phyloP scores from a whole-genome alignment of 495 filamentous ascomycete species.

The Penicillium lividum region DNA sequence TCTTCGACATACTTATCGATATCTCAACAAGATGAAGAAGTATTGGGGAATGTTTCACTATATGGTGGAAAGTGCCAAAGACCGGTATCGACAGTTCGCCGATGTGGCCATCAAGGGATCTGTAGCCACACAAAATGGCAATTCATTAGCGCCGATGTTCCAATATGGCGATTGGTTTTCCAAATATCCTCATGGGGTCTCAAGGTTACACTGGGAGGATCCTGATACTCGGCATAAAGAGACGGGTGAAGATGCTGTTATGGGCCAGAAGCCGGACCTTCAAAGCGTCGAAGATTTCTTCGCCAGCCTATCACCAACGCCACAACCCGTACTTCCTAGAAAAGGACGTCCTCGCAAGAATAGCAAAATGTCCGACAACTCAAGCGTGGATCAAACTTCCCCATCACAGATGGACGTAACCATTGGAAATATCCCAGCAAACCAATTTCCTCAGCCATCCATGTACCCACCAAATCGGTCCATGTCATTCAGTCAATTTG shows the following conservation, averaged over 20 bases:
- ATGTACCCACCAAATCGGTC: constrained; percentile 36
- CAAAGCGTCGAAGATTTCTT: constrained; percentile 97
- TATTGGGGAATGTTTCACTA: constrained; percentile 99
- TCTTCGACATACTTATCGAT: constrained; percentile 85
- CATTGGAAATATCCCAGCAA: constrained; percentile 38
- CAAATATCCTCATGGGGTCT: constrained; percentile 90
- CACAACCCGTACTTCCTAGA: constrained; percentile 47
- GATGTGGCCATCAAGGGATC: constrained; percentile 63
- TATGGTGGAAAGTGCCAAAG: constrained; percentile 90
- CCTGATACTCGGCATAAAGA: constrained; percentile 68
- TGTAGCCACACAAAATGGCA: constrained; percentile 55
- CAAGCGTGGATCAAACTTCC: constrained; percentile 31
- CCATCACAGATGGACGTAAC: constrained; percentile 37
- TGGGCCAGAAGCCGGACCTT: constrained; percentile 82
- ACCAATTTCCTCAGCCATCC: constrained; percentile 48
- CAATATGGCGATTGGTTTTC: constrained; percentile 99
- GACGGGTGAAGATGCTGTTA: constrained; percentile 73
- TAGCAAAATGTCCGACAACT: constrained; percentile 33
- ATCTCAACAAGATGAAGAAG: constrained; percentile 89
- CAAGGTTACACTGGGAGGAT: constrained; percentile 79
- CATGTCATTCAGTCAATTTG: constrained; percentile 43
- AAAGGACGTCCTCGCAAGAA: constrained; percentile 39
- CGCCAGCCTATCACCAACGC: constrained; percentile 70
- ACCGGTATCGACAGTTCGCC: constrained; percentile 82
- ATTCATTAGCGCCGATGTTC: constrained; percentile 62